phyloP scores from a whole-genome alignment of 192 early-diverging fungal genomes.

The Mortierella claussenii region DNA sequence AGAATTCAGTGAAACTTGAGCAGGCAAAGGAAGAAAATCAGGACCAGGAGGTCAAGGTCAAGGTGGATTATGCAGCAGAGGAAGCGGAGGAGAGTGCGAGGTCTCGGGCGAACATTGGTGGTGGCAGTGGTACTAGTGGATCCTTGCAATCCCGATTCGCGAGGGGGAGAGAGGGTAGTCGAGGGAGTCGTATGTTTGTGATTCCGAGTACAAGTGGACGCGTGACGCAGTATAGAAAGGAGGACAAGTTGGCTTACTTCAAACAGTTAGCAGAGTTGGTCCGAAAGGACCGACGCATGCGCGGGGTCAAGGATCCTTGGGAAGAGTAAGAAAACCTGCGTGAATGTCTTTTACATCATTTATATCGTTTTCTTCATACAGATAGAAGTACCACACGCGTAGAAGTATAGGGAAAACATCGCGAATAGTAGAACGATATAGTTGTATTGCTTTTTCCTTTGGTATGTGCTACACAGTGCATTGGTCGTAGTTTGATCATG shows the following conservation, averaged over 20 bases:
- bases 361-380: no score
- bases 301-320: conserved; percentile 30
- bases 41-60: not conserved
- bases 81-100: not conserved
- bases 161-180: conserved; percentile 10
- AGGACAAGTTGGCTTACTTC: conserved; percentile 69
- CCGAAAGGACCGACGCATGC: conserved; percentile 31
- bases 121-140: no score
- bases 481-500: no score
- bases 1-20: conserved; percentile 3
- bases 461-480: no score
- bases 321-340: no score
- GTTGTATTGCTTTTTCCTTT: no score
- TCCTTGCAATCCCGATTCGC: not conserved
- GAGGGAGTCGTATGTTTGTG: conserved; percentile 62
- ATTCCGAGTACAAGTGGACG: conserved; percentile 81
- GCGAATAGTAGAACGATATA: no score
- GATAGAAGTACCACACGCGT: no score
- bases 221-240: conserved; percentile 68
- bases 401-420: no score
- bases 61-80: not conserved
- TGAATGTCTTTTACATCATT: no score
- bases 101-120: not conserved
- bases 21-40: conserved; percentile 7
- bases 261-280: conserved; percentile 44